phyloP scores from a whole-genome alignment of 1,284 basidiomycete genomes.

The Papiliotrema laurentii region DNA sequence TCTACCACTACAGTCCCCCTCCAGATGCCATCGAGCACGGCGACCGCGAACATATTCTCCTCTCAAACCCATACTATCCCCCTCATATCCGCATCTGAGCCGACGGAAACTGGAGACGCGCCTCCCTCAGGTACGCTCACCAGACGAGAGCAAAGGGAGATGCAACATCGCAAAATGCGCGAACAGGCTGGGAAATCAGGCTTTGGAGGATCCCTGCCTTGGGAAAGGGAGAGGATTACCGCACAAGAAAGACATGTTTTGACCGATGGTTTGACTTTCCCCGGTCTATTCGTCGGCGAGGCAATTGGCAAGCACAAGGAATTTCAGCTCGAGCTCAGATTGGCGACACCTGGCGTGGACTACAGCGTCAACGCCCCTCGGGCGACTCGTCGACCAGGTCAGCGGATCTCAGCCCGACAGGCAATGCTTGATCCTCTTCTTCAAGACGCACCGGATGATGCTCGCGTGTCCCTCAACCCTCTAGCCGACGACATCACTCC shows the following conservation, averaged over 20 bases:
- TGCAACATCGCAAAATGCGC: background rate
- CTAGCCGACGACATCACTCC: background rate
- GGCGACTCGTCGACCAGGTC: too few relatives aligned
- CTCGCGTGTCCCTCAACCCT: background rate
- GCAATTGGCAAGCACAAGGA: constrained; percentile 32
- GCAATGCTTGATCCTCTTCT: background rate
- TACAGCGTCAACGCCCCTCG: background rate
- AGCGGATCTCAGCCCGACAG: too few relatives aligned
- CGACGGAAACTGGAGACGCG: background rate
- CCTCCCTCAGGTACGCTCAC: background rate
- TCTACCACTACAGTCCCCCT: constrained; percentile 11
- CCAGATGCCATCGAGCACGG: constrained; percentile 4
- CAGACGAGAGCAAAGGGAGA: background rate
- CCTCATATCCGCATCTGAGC: background rate
- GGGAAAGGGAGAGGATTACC: constrained; percentile 14
- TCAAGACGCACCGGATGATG: background rate
- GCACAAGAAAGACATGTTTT: constrained; percentile 22
- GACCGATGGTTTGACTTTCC: constrained; percentile 30
- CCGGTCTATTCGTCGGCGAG: constrained; percentile 35
- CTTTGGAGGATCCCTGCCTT: constrained; percentile 30
- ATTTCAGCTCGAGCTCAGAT: constrained; percentile 31
- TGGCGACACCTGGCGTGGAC: constrained; percentile 9
- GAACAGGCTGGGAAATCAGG: constrained; percentile 24
- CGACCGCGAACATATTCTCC: constrained; percentile 11
- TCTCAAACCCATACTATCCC: constrained; percentile 31